Percentiles rank a stretch among this genome's conserved stretches.
Conservation (phyloP, 495 filamentous ascomycete genomes). For the Talaromyces ruber region DNA sequence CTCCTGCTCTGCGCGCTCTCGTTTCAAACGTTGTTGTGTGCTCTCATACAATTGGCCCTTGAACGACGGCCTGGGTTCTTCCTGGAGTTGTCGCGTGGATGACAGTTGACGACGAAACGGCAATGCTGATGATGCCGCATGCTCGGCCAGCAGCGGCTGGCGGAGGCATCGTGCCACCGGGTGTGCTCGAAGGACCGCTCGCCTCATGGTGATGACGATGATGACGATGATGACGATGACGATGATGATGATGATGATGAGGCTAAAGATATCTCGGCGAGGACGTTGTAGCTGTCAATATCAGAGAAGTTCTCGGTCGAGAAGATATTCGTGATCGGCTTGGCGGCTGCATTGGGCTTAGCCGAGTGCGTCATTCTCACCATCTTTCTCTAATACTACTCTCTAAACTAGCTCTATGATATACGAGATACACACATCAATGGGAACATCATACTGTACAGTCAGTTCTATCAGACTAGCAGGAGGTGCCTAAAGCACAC, state of each 20-base stretch:
- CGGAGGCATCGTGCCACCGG: neutral
- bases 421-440: too few species aligned
- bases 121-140: neutral
- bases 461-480: too few species aligned
- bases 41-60: slow-evolving; percentile 83
- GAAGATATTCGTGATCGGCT: neutral
- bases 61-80: slow-evolving; percentile 43
- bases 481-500: too few species aligned
- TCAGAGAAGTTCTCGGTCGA: neutral
- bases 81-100: neutral
- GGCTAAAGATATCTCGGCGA: neutral
- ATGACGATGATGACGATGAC: neutral
- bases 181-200: neutral
- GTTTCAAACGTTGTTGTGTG: slow-evolving; percentile 63
- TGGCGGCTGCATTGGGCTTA: neutral
- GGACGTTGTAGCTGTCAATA: neutral
- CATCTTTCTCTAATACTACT: neutral
- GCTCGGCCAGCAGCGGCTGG: neutral
- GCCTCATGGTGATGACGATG: neutral
- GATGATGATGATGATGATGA: neutral
- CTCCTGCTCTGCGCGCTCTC: slow-evolving; percentile 63
- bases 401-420: too few species aligned
- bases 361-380: neutral
- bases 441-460: too few species aligned
- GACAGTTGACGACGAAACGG: neutral